Conservation (phyloP, 768 basidiomycete genomes). For the Amanita jacksonii region DNA sequence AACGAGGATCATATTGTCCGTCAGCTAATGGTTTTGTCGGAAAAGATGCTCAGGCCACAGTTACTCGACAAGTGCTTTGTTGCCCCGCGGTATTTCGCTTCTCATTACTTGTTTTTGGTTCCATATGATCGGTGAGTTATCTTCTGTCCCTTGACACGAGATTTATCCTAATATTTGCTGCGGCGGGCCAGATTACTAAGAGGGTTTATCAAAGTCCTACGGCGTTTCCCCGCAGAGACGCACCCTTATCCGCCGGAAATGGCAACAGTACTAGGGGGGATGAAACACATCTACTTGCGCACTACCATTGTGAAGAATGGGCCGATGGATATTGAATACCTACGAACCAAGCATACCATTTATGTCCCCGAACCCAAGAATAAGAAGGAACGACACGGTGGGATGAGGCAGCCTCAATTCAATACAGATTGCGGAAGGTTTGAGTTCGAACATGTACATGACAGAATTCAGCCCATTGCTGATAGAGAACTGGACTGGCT, state of each 20-base stretch:
- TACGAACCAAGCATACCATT: conserved; percentile 13
- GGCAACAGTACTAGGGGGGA: conserved; percentile 11
- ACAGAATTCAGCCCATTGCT: conserved; percentile 11
- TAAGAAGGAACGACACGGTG: not conserved
- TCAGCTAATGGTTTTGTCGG: conserved; percentile 8
- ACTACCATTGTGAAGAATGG: too few relatives aligned
- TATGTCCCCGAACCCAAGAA: conserved; percentile 2
- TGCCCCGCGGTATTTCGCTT: conserved; percentile 13
- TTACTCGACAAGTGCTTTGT: conserved; percentile 11
- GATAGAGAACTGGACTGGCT: conserved; percentile 18
- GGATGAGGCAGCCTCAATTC: conserved; percentile 1
- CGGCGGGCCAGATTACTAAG: conserved; percentile 16
- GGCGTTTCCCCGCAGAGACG: conserved; percentile 11
- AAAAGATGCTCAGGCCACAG: conserved; percentile 13
- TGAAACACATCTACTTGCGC: conserved; percentile 9
- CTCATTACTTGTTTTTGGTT: conserved; percentile 14
- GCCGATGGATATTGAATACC: not conserved
- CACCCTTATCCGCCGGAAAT: conserved; percentile 10
- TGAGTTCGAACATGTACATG: not conserved
- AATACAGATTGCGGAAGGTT: not conserved
- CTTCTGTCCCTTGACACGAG: too few relatives aligned
- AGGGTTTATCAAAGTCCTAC: conserved; percentile 16
- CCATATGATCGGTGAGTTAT: conserved; percentile 19
- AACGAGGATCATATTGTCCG: conserved; percentile 13
- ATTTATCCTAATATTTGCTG: too few relatives aligned